Base-by-base conservation (phyloP, 2,329 filamentous ascomycete genomes). In the Trichoderma sp. region DNA sequence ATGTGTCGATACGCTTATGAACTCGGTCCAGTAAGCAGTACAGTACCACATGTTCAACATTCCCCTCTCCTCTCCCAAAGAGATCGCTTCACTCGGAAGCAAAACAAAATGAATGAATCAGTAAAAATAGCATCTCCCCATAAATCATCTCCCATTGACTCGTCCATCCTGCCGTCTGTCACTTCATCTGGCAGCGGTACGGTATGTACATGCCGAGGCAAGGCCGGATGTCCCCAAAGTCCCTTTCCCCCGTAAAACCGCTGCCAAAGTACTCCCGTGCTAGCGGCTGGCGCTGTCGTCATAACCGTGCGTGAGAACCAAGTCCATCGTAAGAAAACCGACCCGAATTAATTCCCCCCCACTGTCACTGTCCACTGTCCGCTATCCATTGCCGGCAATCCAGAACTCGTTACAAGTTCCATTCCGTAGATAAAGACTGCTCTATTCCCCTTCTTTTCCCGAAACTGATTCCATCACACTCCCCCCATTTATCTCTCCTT, bases 161-260 rank as follows among this genome's bases (percentile, higher is more conserved):
- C 39, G 43, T 51, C 43, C 43, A 51, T 8, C 34, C 34, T 36
- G 34, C 6, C 34, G 6, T 15, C n/a, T 47, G 39, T 21, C 43
- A 51, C n/a, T 51, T 12, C 43, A 18, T 39, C 39, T 43, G 39
- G 18, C 6, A 43, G 39, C 39, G 39, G 39, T 61, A 14, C 58
- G 12, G 30, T 61, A 43, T 3, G 51, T 12, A 47, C 56, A 68
- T 68, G 53, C 65, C 65, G 65, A 68, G 65, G 65, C 65, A 68
- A 68, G 14, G 51, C 65, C 65, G 65, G 32, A 43, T 21, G 3
- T 18, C n/a, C 56, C 32, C 32, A 58, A 68, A 56, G 53, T 68
- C 65, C 65, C 65, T 68, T 68, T 68, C 32, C 36, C 36, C 65
- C 65, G 65, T 43, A 64, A 51, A 64, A 43, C 28, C 57, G 28